phyloP scores from a whole-genome alignment of 2,329 filamentous ascomycete genomes.

The Ceratocystis colombiana region DNA sequence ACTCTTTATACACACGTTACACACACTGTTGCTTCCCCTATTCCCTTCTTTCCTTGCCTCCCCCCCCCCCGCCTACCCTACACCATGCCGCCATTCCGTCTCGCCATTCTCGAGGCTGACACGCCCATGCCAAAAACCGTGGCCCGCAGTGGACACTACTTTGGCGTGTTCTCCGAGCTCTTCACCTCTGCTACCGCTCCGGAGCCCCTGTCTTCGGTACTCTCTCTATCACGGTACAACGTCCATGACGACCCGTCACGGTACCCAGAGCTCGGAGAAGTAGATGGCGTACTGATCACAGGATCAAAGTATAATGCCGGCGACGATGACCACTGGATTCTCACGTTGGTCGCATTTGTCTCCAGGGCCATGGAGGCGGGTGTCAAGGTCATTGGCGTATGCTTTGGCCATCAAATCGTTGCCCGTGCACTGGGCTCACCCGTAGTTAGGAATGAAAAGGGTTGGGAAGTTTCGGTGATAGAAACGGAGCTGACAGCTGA shows the following conservation, averaged over 20 bases:
- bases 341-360: constrained; percentile 60
- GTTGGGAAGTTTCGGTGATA: constrained; percentile 75
- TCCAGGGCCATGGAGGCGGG: constrained; percentile 48
- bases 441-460: constrained; percentile 55
- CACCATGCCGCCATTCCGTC: constrained; percentile 47
- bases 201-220: constrained; percentile 36
- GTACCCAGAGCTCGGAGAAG: constrained; percentile 61
- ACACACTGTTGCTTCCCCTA: not conserved
- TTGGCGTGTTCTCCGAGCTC: constrained; percentile 55
- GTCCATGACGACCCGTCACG: constrained; percentile 45
- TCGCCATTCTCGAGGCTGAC: constrained; percentile 85
- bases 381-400: constrained; percentile 67
- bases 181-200: constrained; percentile 43
- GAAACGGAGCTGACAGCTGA: constrained; percentile 56
- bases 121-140: constrained; percentile 56
- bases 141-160: constrained; percentile 60
- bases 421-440: constrained; percentile 59
- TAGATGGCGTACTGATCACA: constrained; percentile 76
- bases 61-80: not conserved
- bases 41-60: not conserved
- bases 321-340: constrained; percentile 65
- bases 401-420: constrained; percentile 81
- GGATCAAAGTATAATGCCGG: constrained; percentile 67
- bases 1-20: too few relatives aligned
- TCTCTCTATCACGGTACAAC: constrained; percentile 58